These are phyloP conservation scores for Fusarium udum DNA, from an alignment of 2,329 filamentous ascomycete species.

Conservation along the genomic window DNA sequence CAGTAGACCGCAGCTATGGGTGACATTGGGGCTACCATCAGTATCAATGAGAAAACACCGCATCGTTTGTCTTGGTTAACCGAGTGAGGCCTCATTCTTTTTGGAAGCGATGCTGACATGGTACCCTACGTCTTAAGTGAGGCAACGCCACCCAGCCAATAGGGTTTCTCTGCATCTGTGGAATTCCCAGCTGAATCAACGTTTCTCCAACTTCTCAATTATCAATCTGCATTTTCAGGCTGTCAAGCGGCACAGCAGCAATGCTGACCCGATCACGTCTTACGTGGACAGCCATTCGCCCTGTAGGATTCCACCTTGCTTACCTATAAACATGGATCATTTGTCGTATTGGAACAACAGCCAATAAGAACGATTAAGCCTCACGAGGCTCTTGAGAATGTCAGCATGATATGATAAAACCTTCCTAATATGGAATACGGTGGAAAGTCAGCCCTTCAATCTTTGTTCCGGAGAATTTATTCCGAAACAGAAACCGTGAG, in stretches of 20 bases:
- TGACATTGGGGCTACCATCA: accelerated
- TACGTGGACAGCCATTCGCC: neutral
- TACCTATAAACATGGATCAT: neutral
- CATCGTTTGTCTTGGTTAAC: too few relatives aligned
- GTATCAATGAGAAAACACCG: accelerated
- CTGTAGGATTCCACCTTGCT: neutral
- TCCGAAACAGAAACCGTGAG: neutral
- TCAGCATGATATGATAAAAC: neutral
- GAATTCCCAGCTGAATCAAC: neutral
- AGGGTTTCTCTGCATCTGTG: neutral
- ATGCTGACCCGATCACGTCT: neutral
- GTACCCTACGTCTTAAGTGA: accelerated
- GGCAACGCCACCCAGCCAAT: neutral
- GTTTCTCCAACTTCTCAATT: neutral
- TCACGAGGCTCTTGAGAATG: neutral
- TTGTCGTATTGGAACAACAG: neutral
- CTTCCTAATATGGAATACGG: neutral
- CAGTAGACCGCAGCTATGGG: neutral
- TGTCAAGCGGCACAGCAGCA: neutral
- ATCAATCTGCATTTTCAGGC: neutral
- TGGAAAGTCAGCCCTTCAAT: neutral
- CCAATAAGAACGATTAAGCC: accelerated
- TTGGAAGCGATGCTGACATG: neutral
- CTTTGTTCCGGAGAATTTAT: neutral
- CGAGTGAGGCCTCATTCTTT: neutral